A percentile compares a stretch with the other conserved stretches of the same genome.
These are phyloP conservation scores for Trichoderma atrobrunneum DNA, from an alignment of 2,329 filamentous ascomycete species.

Conservation along the genomic window DNA sequence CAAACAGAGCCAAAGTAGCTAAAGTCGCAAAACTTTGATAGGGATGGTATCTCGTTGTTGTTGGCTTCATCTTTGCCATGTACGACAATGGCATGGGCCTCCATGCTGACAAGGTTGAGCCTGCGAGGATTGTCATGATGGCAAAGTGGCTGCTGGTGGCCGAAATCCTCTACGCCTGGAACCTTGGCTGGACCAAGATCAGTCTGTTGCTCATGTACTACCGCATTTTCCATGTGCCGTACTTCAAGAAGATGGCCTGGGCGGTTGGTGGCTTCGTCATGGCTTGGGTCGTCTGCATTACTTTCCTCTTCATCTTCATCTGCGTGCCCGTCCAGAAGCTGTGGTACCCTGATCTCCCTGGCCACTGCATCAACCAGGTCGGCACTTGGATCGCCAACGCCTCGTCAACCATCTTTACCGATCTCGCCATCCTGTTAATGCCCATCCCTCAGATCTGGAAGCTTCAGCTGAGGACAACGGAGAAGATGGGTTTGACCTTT, in stretches of 20 bases:
- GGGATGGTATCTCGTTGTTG: conserved; percentile 42
- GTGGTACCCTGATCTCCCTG: conserved; percentile 45
- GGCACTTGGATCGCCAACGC: conserved; percentile 51
- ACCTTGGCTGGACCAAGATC: conserved; percentile 49
- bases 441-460: conserved; percentile 47
- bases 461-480: conserved; percentile 39
- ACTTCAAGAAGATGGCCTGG: conserved; percentile 43
- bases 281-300: conserved; percentile 47
- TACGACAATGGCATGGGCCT: conserved; percentile 45
- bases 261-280: conserved; percentile 43
- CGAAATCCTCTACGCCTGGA: conserved; percentile 48
- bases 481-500: conserved; percentile 44
- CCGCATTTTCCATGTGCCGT: conserved; percentile 47
- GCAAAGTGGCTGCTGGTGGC: conserved; percentile 47
- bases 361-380: conserved; percentile 48
- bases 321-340: conserved; percentile 49
- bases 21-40: conserved; percentile 19
- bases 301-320: conserved; percentile 51
- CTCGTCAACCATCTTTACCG: conserved; percentile 45
- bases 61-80: conserved; percentile 49
- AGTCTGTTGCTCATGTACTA: conserved; percentile 52
- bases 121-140: conserved; percentile 40
- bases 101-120: conserved; percentile 41
- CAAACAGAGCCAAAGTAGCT: background rate
- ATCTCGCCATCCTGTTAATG: conserved; percentile 44